A percentile compares a stretch with the other conserved stretches of the same genome.
Conservation (phyloP, 2,329 filamentous ascomycete genomes). For the Sporothrix variecibatus region DNA sequence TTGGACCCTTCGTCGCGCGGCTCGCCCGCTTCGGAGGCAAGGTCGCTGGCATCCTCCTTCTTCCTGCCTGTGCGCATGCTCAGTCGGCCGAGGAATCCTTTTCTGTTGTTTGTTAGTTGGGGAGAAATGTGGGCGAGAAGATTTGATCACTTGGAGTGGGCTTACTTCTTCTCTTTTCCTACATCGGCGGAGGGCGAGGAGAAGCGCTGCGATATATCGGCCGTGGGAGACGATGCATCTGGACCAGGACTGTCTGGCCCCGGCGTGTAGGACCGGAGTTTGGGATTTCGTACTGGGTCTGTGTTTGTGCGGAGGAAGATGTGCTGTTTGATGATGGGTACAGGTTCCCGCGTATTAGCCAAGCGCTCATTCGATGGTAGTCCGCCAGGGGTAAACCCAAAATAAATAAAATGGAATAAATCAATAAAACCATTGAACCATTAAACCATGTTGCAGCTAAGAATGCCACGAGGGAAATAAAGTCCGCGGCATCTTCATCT, state of each 20-base stretch:
- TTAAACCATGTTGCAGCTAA: neutral
- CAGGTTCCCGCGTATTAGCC: neutral
- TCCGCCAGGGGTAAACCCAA: neutral
- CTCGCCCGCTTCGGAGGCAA: constrained; percentile 69
- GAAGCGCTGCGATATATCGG: constrained; percentile 46
- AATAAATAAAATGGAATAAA: neutral
- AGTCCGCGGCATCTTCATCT: neutral
- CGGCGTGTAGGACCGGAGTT: constrained; percentile 50
- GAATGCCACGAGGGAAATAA: neutral
- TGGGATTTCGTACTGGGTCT: constrained; percentile 57
- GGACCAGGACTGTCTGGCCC: constrained; percentile 53
- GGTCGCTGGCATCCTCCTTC: constrained; percentile 63
- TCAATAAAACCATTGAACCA: neutral
- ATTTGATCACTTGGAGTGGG: constrained; percentile 5
- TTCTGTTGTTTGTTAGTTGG: constrained; percentile 53
- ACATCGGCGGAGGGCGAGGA: constrained; percentile 41
- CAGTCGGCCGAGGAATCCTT: constrained; percentile 84
- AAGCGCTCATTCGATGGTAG: neutral
- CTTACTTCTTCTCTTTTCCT: constrained; percentile 66
- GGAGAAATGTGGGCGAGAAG: no score
- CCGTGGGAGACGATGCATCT: constrained; percentile 27
- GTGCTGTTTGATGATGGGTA: constrained; percentile 45
- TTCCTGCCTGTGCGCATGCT: constrained; percentile 74
- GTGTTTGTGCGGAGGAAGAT: constrained; percentile 69
- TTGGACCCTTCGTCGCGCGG: constrained; percentile 76